phyloP scores from a whole-genome alignment of 148 eudicot genomes.

The Rhododendron ferrugineum region DNA sequence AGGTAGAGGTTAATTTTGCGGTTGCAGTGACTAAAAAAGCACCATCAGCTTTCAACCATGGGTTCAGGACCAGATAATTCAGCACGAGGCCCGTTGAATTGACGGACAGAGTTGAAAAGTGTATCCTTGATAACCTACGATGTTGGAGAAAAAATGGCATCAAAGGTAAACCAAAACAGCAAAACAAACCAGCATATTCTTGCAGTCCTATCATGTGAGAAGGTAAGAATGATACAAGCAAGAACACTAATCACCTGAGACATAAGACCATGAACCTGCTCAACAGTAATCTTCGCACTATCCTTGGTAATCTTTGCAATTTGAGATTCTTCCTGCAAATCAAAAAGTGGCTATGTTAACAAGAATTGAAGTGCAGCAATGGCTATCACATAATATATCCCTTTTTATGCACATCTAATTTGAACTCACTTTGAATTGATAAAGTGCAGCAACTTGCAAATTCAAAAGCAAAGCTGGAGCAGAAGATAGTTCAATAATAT shows the following conservation, averaged over 20 bases:
- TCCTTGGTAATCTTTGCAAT: constrained; percentile 94
- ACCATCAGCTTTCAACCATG: constrained; percentile 69
- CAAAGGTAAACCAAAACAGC: neutral
- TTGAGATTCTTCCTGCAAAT: constrained; percentile 84
- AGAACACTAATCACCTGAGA: constrained; percentile 58
- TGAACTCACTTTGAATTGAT: neutral
- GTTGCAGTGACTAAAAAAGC: neutral
- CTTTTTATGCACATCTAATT: too few species aligned
- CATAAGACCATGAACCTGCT: constrained; percentile 97
- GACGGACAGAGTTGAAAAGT: constrained; percentile 79
- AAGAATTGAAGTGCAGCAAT: neutral
- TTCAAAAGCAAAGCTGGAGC: constrained; percentile 1
- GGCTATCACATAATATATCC: neutral
- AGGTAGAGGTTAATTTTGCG: neutral
- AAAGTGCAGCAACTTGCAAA: neutral
- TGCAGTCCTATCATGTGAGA: neutral
- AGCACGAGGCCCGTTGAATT: constrained; percentile 35
- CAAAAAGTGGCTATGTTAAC: neutral
- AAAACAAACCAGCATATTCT: neutral
- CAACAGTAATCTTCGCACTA: constrained; percentile 98
- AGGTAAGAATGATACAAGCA: neutral
- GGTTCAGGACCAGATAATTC: constrained; percentile 89
- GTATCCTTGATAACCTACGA: constrained; percentile 86
- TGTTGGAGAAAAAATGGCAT: neutral
- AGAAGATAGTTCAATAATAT: neutral